Conservation (phyloP, 2,329 filamentous ascomycete species). For the Talaromyces marneffei region DNA sequence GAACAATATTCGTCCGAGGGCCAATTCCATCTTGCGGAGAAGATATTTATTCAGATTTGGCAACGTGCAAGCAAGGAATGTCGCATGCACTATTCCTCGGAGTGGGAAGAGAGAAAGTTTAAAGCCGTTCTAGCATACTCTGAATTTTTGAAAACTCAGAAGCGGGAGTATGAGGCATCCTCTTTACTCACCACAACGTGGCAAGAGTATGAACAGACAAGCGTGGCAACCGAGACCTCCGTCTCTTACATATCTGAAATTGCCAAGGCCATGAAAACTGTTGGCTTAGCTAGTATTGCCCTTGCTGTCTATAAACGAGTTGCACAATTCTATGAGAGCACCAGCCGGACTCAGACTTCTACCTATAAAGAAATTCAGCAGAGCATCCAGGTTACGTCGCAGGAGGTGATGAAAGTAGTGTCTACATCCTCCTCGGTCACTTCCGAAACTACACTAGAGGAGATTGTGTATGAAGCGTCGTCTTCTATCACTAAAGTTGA, state of each 20-base stretch:
- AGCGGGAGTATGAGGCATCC: conserved; percentile 41
- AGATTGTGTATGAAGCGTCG: conserved; percentile 42
- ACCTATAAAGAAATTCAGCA: conserved; percentile 41
- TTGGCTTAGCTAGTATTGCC: conserved; percentile 42
- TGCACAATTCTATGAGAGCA: conserved; percentile 34
- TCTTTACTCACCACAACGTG: conserved; percentile 44
- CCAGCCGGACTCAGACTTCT: conserved; percentile 27
- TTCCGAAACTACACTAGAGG: conserved; percentile 40
- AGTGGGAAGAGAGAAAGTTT: conserved; percentile 47
- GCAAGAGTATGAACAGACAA: conserved; percentile 44
- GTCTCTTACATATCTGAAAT: conserved; percentile 36
- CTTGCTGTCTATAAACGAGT: conserved; percentile 45
- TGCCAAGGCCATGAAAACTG: conserved; percentile 42
- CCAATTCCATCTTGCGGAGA: conserved; percentile 37
- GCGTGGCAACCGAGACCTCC: conserved; percentile 34
- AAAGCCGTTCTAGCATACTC: conserved; percentile 44
- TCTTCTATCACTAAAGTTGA: conserved; percentile 37
- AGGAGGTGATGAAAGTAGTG: conserved; percentile 38
- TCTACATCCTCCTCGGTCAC: conserved; percentile 23
- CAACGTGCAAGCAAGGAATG: conserved; percentile 45
- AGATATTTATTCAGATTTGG: conserved; percentile 48
- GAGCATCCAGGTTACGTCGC: conserved; percentile 38
- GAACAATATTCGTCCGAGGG: conserved; percentile 32
- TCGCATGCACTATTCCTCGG: conserved; percentile 36
- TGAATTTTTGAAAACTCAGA: conserved; percentile 43